Conservation (phyloP, 2,329 filamentous ascomycete species). For the Pestalotiopsis sp. region DNA sequence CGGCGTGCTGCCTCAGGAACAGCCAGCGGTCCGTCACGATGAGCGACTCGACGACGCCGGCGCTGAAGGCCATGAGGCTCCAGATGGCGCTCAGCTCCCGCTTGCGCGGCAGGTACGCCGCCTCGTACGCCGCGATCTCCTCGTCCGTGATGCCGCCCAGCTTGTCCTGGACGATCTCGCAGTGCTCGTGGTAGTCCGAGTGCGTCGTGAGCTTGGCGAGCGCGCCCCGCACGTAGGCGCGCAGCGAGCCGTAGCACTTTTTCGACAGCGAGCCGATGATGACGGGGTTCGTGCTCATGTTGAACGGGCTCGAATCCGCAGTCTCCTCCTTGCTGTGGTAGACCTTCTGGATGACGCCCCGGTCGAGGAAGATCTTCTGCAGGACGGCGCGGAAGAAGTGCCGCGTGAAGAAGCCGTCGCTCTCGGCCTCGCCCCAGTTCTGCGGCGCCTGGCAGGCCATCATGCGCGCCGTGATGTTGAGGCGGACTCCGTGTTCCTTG, state of each 20-base stretch:
- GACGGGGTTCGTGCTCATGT: conserved; percentile 72
- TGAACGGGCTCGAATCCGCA: conserved; percentile 48
- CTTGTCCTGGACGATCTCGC: conserved; percentile 63
- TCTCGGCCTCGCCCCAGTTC: conserved; percentile 86
- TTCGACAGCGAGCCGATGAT: conserved; percentile 87
- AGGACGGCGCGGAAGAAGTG: conserved; percentile 92
- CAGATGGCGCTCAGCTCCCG: conserved; percentile 86
- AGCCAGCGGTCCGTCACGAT: conserved; percentile 91
- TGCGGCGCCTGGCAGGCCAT: conserved; percentile 96
- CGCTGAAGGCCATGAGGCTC: conserved; percentile 96
- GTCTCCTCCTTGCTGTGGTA: conserved; percentile 38
- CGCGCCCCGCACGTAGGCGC: conserved; percentile 79
- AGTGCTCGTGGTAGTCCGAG: conserved; percentile 59
- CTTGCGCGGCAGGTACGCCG: conserved; percentile 64
- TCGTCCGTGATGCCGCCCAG: conserved; percentile 73
- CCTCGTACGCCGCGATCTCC: conserved; percentile 73
- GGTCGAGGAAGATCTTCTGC: conserved; percentile 90
- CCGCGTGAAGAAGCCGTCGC: conserved; percentile 84
- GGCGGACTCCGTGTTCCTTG: conserved; percentile 65
- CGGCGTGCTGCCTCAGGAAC: conserved; percentile 77
- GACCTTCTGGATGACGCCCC: conserved; percentile 70
- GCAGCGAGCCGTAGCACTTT: conserved; percentile 74
- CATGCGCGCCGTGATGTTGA: conserved; percentile 97
- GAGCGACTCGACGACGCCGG: conserved; percentile 82
- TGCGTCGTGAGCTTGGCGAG: conserved; percentile 70